These are phyloP conservation scores for Pseudozyma pruni DNA, from an alignment of 1,284 basidiomycete genomes.

Conservation along the genomic window DNA sequence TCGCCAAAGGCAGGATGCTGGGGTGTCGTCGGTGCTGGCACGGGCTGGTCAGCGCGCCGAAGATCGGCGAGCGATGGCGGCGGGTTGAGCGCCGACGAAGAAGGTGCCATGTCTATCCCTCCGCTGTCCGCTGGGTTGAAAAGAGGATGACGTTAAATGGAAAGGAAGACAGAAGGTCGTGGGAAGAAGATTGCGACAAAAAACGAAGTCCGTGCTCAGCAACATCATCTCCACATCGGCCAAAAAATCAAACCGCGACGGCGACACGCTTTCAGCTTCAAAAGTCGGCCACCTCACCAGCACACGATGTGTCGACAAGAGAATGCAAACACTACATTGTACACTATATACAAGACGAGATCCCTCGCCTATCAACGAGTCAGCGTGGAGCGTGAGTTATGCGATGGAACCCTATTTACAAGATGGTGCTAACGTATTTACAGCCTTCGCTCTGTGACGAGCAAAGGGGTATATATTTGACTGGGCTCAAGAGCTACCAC, in stretches of 20 bases:
- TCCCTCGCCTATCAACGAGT: neutral
- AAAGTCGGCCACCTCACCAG: too few relatives aligned
- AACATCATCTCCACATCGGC: too few relatives aligned
- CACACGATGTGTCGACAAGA: too few relatives aligned
- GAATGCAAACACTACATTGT: neutral
- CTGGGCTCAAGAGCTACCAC: neutral
- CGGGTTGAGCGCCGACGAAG: conserved; percentile 43
- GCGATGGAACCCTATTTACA: conserved; percentile 1
- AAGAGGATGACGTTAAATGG: neutral
- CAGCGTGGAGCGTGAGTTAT: too few relatives aligned
- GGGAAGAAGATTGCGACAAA: neutral
- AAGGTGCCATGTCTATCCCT: neutral
- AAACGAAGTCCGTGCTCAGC: conserved; percentile 20
- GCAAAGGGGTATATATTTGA: conserved; percentile 1
- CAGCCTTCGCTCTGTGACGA: conserved; percentile 1
- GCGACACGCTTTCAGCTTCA: too few relatives aligned
- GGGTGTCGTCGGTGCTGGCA: conserved; percentile 1
- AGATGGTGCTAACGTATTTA: conserved; percentile 12
- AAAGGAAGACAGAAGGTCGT: neutral
- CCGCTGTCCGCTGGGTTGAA: too few relatives aligned
- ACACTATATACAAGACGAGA: conserved; percentile 15
- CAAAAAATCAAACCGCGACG: too few relatives aligned
- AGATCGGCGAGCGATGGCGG: conserved; percentile 24
- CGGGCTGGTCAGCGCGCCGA: conserved; percentile 6
- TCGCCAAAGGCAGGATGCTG: conserved; percentile 36